phyloP scores from a whole-genome alignment of 345 rosid genomes.

The Cardiospermum halicacabum region DNA sequence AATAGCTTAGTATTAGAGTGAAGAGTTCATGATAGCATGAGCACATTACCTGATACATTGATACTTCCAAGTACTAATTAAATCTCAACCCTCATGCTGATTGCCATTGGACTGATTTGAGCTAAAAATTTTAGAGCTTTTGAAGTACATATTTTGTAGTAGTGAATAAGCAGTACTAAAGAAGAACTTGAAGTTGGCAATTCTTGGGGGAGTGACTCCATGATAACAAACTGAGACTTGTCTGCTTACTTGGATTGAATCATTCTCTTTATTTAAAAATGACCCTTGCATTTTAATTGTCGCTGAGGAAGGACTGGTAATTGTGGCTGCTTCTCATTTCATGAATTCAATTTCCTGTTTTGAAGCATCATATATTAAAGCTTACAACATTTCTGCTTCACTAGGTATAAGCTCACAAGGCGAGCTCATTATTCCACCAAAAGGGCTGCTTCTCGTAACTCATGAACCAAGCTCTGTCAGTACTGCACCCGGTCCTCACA shows the following conservation, averaged over 20 bases:
- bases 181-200: neutral
- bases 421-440: constrained; percentile 38
- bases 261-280: neutral
- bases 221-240: neutral
- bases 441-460: constrained; percentile 42
- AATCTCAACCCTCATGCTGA: neutral
- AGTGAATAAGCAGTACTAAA: neutral
- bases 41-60: neutral
- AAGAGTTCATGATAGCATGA: neutral
- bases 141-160: neutral
- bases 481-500: constrained; percentile 54
- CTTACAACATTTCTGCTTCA: constrained; percentile 13
- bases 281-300: neutral
- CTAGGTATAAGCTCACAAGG: constrained; percentile 32
- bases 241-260: neutral
- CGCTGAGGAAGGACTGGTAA: neutral
- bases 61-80: neutral
- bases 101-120: neutral
- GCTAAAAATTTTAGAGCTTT: neutral
- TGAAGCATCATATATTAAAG: neutral
- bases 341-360: too few relatives aligned
- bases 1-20: neutral
- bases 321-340: too few relatives aligned
- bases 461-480: constrained; percentile 49
- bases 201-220: neutral